Base-by-base conservation (phyloP, 208 protist genomes). In the Trypanosoma avium region DNA sequence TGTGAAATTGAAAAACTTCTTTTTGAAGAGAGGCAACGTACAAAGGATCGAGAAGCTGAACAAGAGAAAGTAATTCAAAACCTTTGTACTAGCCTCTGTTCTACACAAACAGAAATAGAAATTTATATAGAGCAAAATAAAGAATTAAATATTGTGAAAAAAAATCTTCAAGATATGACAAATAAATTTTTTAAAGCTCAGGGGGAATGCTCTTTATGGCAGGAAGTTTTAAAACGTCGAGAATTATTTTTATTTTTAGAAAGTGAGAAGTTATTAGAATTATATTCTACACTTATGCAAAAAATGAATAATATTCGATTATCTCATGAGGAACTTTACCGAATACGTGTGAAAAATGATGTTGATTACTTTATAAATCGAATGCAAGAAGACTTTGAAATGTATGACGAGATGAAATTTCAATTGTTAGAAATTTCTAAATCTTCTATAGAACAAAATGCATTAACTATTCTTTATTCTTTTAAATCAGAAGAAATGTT, bases 191-290 rank as follows among this genome's bases (percentile, higher is more conserved):
- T 1, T 19, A 43, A 21, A 13, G 15, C 15, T 0, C 3, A 54
- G 21, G 15, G 17, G 7, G 54, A 60, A 32, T 69, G 63, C 19
- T n/a, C 7, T 21, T 8, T 69, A 19, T 69, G 50, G 63, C 9
- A 69, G 17, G 50, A 61, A 21, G 17, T 69, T 5, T 48, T 42
- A n/a, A 0, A 27, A 17, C 9, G 30, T 17, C 63, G 53, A 17
- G 53, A 69, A 29, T 6, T 26, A 45, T 60, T 69, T 55, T 17
- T 69, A 1, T 58, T 69, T 19, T 30, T 43, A 17, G 63, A 69
- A 32, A 22, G 43, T 10, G 53, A 61, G n/a, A 35, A n/a, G 19
- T 52, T 67, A 59, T 10, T 58, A 7, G 50, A 48, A 24, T n/a
- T 58, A n/a, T n/a, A n/a, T n/a, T n/a, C n/a, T n/a, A n/a, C n/a